phyloP scores from a whole-genome alignment of 257 asterid genomes.

The Solanum dulcamara region DNA sequence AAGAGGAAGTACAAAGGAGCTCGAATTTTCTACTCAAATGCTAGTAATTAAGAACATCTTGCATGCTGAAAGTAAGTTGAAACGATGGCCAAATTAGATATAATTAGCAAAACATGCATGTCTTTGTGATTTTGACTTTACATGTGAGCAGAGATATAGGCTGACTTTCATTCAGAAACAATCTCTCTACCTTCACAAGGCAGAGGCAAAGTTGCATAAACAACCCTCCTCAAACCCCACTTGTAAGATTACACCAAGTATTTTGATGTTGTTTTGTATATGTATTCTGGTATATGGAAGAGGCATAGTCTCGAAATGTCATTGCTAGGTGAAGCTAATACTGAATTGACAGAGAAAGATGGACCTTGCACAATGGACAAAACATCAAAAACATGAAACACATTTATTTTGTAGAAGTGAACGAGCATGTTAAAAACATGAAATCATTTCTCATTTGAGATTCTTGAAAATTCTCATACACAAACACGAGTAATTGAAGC shows the following conservation, averaged over 20 bases:
- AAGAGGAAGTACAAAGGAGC: neutral
- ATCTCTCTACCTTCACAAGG: neutral
- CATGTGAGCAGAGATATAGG: neutral
- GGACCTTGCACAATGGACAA: neutral
- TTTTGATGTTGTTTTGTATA: no score
- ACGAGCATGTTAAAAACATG: neutral
- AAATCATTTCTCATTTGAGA: neutral
- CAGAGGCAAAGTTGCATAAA: neutral
- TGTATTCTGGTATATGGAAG: no score
- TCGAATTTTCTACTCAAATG: neutral
- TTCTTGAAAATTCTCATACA: neutral
- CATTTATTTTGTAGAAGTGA: neutral
- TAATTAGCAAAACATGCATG: neutral
- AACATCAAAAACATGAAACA: neutral
- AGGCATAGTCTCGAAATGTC: neutral
- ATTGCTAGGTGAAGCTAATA: neutral
- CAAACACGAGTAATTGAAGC: neutral
- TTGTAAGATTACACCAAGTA: neutral
- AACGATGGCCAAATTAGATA: neutral
- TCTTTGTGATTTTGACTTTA: neutral
- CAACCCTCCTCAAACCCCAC: no score
- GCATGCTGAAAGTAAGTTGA: neutral
- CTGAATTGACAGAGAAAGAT: neutral
- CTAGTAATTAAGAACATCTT: neutral
- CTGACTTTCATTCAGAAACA: neutral